Base-by-base conservation (phyloP, 2,329 filamentous ascomycete genomes). In the Amylocarpus encephaloides region DNA sequence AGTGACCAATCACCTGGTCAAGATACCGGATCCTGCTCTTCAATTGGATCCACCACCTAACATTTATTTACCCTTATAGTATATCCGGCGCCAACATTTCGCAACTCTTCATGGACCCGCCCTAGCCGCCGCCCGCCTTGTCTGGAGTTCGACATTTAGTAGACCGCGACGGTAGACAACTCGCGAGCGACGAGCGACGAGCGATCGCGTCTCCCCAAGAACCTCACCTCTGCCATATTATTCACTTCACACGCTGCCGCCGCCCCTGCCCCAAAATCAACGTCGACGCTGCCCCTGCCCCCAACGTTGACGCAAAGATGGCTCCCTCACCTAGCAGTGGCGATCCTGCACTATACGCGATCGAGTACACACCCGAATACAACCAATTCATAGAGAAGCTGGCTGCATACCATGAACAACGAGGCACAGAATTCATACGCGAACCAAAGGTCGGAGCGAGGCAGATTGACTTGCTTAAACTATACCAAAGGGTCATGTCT, bases 381-480 rank as follows among this genome's bases (percentile, higher is more conserved):
- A 79, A 85, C 49, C 82, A 86, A 39, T 94, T 95, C 67, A 86
- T 94, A 64, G 74, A 78, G 59, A 82, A 84, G 62, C 72, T 94
- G 50, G 77, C 75, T 45, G 80, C 75, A 42, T 94, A 88, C 65
- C 88, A 94, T 68, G 76, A 83, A 61, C 81, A 88, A 67, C 80
- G 89, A 70, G 88, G 88, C 48, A 94, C 88, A 6, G 71, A 75
- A 50, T 82, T 95, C 59, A 89, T 94, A 54, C 76, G 83, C 29
- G 85, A 91, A 66, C 89, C 89, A 46, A 90, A 88, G 70, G 82
- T 94, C 60, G 88, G 87, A 53, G 78, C 79, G 59, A 83, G 83
- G 53, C 82, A 85, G 57, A 78, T 95, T 54, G 86, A 95, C 63
- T 75, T 95, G 26, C 73, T 83, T 64, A 85, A 86, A 62, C 78